Conservation (phyloP, 768 basidiomycete genomes). For the Lentinula detonsa region DNA sequence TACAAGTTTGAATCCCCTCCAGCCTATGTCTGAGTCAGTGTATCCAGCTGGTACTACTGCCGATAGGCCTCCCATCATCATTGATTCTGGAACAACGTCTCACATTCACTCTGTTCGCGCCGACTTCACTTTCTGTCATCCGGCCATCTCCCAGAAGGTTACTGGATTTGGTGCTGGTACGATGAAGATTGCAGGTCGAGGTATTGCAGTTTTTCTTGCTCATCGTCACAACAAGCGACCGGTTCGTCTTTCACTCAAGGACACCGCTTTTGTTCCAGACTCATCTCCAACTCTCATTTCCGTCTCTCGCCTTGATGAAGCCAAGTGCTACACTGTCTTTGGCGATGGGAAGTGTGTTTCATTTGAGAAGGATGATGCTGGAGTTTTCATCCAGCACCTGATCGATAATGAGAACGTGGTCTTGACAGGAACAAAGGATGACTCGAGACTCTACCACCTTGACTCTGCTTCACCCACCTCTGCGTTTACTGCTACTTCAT, state of each 20-base stretch:
- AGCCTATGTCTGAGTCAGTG: too few species aligned
- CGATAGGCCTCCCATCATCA: not conserved
- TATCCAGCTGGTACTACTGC: not conserved
- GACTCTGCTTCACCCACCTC: not conserved
- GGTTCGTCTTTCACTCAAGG: conserved; percentile 1
- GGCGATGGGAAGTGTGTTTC: conserved; percentile 7
- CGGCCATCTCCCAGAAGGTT: not conserved
- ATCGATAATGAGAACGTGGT: too few species aligned
- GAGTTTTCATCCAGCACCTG: conserved; percentile 5
- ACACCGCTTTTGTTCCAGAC: conserved; percentile 9
- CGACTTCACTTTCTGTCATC: conserved; percentile 6
- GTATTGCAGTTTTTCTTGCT: conserved; percentile 2
- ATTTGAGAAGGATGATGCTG: conserved; percentile 9
- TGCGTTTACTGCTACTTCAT: not conserved
- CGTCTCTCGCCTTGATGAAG: conserved; percentile 9
- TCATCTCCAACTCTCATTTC: conserved; percentile 10
- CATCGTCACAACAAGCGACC: conserved; percentile 2
- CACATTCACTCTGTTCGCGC: conserved; percentile 7
- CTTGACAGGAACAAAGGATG: conserved; percentile 2
- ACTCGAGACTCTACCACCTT: conserved; percentile 10
- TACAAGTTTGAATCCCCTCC: too few species aligned
- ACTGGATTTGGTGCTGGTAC: conserved; percentile 10
- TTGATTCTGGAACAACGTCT: too few species aligned
- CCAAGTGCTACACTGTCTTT: conserved; percentile 10
- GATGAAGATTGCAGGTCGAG: conserved; percentile 9